A percentile compares a stretch with the other conserved stretches of the same genome.
These are phyloP conservation scores for Malassezia equina DNA, from an alignment of 1,284 basidiomycete species.

Conservation along the genomic window DNA sequence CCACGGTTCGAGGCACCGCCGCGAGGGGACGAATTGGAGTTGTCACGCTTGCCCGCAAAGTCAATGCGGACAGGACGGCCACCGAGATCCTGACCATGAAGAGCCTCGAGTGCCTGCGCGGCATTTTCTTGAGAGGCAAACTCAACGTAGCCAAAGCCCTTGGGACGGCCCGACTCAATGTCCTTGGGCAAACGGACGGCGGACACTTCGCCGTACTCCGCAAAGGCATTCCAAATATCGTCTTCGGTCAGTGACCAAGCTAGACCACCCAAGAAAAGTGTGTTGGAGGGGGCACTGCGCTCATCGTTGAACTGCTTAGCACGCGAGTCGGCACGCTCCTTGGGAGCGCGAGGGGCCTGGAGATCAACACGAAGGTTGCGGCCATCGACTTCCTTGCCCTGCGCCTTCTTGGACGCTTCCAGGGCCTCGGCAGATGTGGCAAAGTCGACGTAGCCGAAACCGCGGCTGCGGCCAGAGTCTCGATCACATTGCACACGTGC, in stretches of 20 bases:
- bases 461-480: constrained; percentile 53
- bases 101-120: constrained; percentile 64
- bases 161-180: constrained; percentile 75
- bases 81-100: constrained; percentile 67
- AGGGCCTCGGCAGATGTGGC: constrained; percentile 51
- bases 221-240: constrained; percentile 79
- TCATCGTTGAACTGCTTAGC: constrained; percentile 60
- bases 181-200: constrained; percentile 86
- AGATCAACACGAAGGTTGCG: constrained; percentile 78
- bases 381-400: constrained; percentile 78
- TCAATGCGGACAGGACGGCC: constrained; percentile 76
- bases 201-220: constrained; percentile 77
- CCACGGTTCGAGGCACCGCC: constrained; percentile 50
- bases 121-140: constrained; percentile 72
- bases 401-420: constrained; percentile 61
- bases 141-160: constrained; percentile 96
- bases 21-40: constrained; percentile 53
- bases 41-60: constrained; percentile 58
- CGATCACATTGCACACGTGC: constrained; percentile 87
- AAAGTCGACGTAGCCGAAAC: constrained; percentile 93
- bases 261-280: constrained; percentile 84
- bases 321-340: constrained; percentile 61
- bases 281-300: constrained; percentile 59
- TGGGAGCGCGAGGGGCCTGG: constrained; percentile 56
- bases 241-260: constrained; percentile 74